These are phyloP conservation scores for Thermoascus crustaceus DNA, from an alignment of 2,329 filamentous ascomycete species.

Conservation along the genomic window DNA sequence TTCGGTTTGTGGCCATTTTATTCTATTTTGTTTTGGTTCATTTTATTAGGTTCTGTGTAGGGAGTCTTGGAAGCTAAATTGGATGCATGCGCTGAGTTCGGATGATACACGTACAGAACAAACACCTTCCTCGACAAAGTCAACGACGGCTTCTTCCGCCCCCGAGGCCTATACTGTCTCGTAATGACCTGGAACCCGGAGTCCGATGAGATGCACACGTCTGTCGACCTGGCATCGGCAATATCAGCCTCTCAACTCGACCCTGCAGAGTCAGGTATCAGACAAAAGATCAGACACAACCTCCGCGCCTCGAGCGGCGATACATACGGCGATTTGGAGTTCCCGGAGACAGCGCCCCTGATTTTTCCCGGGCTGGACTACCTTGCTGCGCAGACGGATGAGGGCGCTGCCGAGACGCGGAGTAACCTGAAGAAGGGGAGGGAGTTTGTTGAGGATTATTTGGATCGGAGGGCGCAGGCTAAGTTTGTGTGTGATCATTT, in stretches of 20 bases:
- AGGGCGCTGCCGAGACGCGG: slow-evolving; percentile 10
- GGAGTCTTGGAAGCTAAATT: no score
- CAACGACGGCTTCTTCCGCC: slow-evolving; percentile 51
- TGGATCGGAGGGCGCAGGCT: slow-evolving; percentile 43
- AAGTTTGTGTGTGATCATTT: slow-evolving; percentile 30
- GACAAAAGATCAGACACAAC: slow-evolving; percentile 22
- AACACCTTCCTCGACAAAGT: slow-evolving; percentile 50
- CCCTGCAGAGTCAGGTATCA: slow-evolving; percentile 8
- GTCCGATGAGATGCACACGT: slow-evolving; percentile 16
- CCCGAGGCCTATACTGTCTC: slow-evolving; percentile 47
- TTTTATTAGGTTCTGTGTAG: no score
- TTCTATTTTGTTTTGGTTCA: no score
- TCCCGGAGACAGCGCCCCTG: slow-evolving; percentile 42
- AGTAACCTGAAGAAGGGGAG: slow-evolving; percentile 12
- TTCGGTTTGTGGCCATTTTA: no score
- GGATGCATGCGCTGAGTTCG: no score
- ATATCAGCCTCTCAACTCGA: slow-evolving; percentile 27
- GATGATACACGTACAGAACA: slow-evolving; percentile 27
- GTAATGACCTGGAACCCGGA: slow-evolving; percentile 48
- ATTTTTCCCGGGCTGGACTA: slow-evolving; percentile 41
- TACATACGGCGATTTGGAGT: slow-evolving; percentile 33
- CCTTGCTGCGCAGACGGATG: slow-evolving; percentile 8
- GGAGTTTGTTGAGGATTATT: slow-evolving; percentile 40
- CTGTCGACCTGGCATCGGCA: slow-evolving; percentile 29
- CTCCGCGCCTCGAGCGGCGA: slow-evolving; percentile 31